Evolutionary conservation across 2,329 filamentous ascomycete genomes (phyloP).

Genomic region (Lasiodiplodia sp.): DNA sequence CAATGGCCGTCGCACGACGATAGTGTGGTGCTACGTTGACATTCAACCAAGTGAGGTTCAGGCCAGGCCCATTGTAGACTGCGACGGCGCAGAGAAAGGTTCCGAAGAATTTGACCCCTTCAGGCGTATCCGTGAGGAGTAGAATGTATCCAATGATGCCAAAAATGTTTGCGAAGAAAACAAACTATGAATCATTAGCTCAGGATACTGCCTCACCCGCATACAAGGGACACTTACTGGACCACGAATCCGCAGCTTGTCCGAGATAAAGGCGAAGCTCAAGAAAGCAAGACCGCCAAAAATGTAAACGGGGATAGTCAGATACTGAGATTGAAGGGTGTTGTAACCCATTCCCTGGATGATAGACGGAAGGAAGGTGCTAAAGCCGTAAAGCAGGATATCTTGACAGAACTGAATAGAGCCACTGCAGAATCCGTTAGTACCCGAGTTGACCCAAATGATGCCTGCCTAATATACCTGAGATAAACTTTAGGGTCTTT

Average conservation of each 20-base stretch:
- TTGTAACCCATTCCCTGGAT: constrained; percentile 61
- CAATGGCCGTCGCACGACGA: constrained; percentile 56
- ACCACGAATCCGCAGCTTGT: constrained; percentile 44
- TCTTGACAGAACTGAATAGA: constrained; percentile 61
- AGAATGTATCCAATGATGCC: constrained; percentile 36
- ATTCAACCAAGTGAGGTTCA: constrained; percentile 57
- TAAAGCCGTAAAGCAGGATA: constrained; percentile 64
- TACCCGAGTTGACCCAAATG: background rate
- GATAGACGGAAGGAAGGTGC: constrained; percentile 65
- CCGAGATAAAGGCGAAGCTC: constrained; percentile 55
- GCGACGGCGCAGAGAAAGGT: constrained; percentile 38
- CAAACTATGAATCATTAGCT: constrained; percentile 15
- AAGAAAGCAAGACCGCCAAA: constrained; percentile 58
- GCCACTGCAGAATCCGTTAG: constrained; percentile 40
- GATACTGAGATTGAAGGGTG: constrained; percentile 59
- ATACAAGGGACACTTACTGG: constrained; percentile 12
- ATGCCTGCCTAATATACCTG: background rate
- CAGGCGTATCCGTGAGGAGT: constrained; percentile 30
- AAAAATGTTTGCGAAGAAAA: constrained; percentile 33
- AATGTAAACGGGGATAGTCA: constrained; percentile 66
- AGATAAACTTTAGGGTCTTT: constrained; percentile 62
- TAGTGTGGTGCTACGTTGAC: constrained; percentile 59
- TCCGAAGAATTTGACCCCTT: constrained; percentile 37
- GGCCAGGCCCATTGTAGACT: constrained; percentile 47
- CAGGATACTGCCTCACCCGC: background rate